Base-by-base conservation (phyloP, 2,329 filamentous ascomycete genomes). In the Colletotrichum trifolii region DNA sequence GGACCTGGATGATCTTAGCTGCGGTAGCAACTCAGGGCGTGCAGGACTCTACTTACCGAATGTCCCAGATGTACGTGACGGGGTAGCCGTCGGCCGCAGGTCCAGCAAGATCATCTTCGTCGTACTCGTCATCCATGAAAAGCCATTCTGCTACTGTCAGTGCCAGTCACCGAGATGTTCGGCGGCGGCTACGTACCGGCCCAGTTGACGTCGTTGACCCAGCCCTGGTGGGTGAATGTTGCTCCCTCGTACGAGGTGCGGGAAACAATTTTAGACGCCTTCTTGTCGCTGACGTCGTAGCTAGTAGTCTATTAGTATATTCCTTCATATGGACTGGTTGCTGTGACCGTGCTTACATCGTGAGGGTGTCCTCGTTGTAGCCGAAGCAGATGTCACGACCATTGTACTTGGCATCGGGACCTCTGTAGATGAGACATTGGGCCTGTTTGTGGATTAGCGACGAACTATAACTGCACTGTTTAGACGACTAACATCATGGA, bases 141-240 rank as follows among this genome's bases (percentile, higher is more conserved):
- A 85, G 76, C 54, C 60, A 65, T 52, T 68, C 64, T 66, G 6
- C 2, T 39, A 50, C n/a, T 8, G 10, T 47, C n/a, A 38, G 12
- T 1, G 12, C 17, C 1, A 4, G 3, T 46, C n/a, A 6, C 15
- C 8, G 9, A 7, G 7, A 9, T 2, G 43, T n/a, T 17, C 4
- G 15, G 15, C 8, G 15, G 15, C 8, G 12, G 8, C 15, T 17
- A 33, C 25, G 25, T 60, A 66, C 63, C 63, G 53, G 79, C 75
- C 74, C 74, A 80, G 54, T 78, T 72, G 10, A 75, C 71, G 69
- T 84, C 78, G 55, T 83, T 77, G 8, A 87, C 77, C 76, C 81
- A 83, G 57, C 85, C 85, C 70, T 87, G 85, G 72, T 88, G 85
- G 2, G 84, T 86, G 76, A 86, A 87, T 13, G 79, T 72, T n/a